A percentile compares a stretch with the other conserved stretches of the same genome.
Conservation (phyloP, 257 asterid species). For the Striga asiatica region DNA sequence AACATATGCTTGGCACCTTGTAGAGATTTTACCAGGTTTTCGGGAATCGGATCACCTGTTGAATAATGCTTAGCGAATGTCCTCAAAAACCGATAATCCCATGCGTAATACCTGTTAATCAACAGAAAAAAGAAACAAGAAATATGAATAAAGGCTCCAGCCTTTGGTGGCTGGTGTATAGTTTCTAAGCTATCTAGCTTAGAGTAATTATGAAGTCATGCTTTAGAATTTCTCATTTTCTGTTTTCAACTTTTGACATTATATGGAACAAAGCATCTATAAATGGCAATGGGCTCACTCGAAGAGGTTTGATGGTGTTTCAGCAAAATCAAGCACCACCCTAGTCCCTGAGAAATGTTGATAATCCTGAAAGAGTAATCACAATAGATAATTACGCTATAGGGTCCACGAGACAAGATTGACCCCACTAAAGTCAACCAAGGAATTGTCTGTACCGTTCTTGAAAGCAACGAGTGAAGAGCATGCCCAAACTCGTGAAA, state of each 20-base stretch:
- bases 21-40: conserved; percentile 63
- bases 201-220: conserved; percentile 8
- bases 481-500: conserved; percentile 99
- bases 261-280: not conserved
- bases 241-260: no score
- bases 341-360: conserved; percentile 97
- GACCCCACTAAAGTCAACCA: not conserved
- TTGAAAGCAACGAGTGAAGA: conserved; percentile 93
- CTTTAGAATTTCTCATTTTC: no score
- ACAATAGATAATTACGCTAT: conserved; percentile 8
- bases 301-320: conserved; percentile 88
- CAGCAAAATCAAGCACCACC: conserved; percentile 85
- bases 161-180: no score
- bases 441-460: conserved; percentile 54
- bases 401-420: conserved; percentile 3
- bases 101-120: conserved; percentile 62
- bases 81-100: conserved; percentile 80
- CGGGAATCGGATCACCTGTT: conserved; percentile 84
- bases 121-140: conserved; percentile 10
- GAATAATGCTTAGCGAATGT: conserved; percentile 72
- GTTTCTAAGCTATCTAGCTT: no score
- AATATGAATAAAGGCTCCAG: conserved; percentile 6
- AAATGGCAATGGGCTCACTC: conserved; percentile 51
- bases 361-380: conserved; percentile 55
- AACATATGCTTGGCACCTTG: conserved; percentile 72